Percentiles rank a stretch among this genome's conserved stretches.
Conservation (phyloP, 2,329 filamentous ascomycete genomes). For the Hymenoscyphus occultus region DNA sequence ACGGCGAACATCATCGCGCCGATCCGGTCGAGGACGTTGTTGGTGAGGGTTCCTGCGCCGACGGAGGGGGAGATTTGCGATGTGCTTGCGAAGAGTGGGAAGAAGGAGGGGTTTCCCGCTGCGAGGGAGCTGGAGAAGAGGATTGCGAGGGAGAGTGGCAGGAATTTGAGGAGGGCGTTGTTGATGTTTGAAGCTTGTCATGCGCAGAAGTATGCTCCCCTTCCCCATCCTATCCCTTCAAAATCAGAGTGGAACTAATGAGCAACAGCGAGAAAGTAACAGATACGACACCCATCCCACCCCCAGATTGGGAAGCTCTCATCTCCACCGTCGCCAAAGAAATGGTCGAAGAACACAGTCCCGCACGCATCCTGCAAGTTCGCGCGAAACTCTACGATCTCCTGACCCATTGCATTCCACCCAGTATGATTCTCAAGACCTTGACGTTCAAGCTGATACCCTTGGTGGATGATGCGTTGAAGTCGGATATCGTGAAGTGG, state of each 20-base stretch:
- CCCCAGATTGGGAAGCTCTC: constrained; percentile 94
- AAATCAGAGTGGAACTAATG: constrained; percentile 32
- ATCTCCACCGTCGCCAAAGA: constrained; percentile 88
- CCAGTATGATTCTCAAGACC: constrained; percentile 90
- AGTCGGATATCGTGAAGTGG: constrained; percentile 92
- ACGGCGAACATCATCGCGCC: constrained; percentile 99
- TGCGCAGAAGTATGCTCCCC: constrained; percentile 77
- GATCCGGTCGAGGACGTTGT: constrained; percentile 84
- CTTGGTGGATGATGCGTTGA: constrained; percentile 83
- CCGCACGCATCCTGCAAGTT: constrained; percentile 80
- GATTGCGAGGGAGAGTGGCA: constrained; percentile 85
- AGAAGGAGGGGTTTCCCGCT: constrained; percentile 80
- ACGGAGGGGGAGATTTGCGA: constrained; percentile 79
- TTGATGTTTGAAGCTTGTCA: constrained; percentile 98
- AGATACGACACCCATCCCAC: constrained; percentile 84
- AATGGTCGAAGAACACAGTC: constrained; percentile 90
- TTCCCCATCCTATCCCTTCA: constrained; percentile 15
- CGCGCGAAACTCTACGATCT: constrained; percentile 95
- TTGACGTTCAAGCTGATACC: constrained; percentile 89
- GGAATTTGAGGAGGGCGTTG: constrained; percentile 84
- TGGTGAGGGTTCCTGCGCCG: constrained; percentile 89
- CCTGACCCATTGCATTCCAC: constrained; percentile 93
- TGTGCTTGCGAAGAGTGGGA: constrained; percentile 67
- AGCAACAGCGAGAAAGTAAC: constrained; percentile 76
- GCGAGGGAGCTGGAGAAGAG: constrained; percentile 73